Evolutionary conservation across 2,329 filamentous ascomycete species (phyloP).

Genomic region (Periconia macrospinosa): DNA sequence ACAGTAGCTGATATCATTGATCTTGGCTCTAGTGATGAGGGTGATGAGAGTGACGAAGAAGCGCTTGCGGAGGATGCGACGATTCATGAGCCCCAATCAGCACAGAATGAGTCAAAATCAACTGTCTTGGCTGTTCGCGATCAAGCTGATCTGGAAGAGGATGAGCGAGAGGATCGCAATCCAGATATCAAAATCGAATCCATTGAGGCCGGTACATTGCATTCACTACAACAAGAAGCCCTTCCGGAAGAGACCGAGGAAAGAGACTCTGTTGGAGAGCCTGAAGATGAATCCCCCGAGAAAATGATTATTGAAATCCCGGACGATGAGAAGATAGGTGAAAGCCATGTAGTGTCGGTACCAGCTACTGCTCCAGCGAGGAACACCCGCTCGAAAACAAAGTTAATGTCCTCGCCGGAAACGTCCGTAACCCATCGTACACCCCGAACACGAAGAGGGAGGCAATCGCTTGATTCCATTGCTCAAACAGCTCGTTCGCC

Average conservation of each 20-base stretch:
- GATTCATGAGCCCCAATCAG: not conserved
- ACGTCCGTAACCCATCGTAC: conserved; percentile 9
- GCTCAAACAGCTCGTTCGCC: conserved; percentile 20
- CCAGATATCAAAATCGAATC: conserved; percentile 35
- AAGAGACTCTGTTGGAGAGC: not conserved
- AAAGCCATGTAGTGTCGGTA: conserved; percentile 20
- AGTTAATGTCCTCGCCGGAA: conserved; percentile 24
- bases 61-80: not conserved
- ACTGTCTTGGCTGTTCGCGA: not conserved
- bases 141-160: not conserved
- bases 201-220: conserved; percentile 20
- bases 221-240: not conserved
- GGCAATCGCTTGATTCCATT: conserved; percentile 17
- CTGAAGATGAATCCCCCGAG: conserved; percentile 5
- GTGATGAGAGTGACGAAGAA: conserved; percentile 2
- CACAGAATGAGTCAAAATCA: not conserved
- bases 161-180: conserved; percentile 1
- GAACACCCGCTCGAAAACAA: conserved; percentile 37
- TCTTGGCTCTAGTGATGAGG: conserved; percentile 17
- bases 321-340: conserved; percentile 22
- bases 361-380: conserved; percentile 28
- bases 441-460: conserved; percentile 22
- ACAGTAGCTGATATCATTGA: conserved; percentile 21
- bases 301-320: conserved; percentile 21
- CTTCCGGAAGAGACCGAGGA: conserved; percentile 6